phyloP scores from a whole-genome alignment of 1,139 yeast genomes.

The Pichia sp. region DNA sequence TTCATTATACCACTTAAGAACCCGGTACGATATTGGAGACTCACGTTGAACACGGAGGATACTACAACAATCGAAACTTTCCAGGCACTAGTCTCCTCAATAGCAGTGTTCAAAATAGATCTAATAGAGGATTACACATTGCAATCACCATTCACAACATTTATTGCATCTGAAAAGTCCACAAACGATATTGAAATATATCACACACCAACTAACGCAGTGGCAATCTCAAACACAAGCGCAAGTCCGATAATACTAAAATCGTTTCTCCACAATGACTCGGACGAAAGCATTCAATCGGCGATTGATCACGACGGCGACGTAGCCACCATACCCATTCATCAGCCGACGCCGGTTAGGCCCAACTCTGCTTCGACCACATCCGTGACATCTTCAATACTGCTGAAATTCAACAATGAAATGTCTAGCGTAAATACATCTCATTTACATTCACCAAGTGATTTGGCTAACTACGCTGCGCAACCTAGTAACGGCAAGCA shows the following conservation, averaged over 20 bases:
- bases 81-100: slow-evolving; percentile 6
- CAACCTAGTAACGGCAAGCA: too few relatives aligned
- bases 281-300: slow-evolving; percentile 18
- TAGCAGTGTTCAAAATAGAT: slow-evolving; percentile 9
- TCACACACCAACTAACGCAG: too few relatives aligned
- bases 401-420: slow-evolving; percentile 2
- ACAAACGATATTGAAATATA: too few relatives aligned
- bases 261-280: slow-evolving; percentile 24
- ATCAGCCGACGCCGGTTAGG: slow-evolving; percentile 13
- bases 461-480: too few relatives aligned
- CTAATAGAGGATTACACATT: slow-evolving; percentile 5
- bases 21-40: slow-evolving; percentile 69
- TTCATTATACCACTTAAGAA: slow-evolving; percentile 60
- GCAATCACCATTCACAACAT: slow-evolving; percentile 11
- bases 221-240: too few relatives aligned
- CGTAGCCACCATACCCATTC: too few relatives aligned
- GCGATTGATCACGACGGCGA: too few relatives aligned
- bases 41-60: slow-evolving; percentile 35
- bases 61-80: slow-evolving; percentile 3
- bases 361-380: slow-evolving; percentile 11
- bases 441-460: too few relatives aligned
- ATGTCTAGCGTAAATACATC: too few relatives aligned
- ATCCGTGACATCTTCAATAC: slow-evolving; percentile 8
- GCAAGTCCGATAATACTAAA: slow-evolving; percentile 4
- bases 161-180: slow-evolving; percentile 1